Evolutionary conservation across 306 rosid species (phyloP).

Genomic region (Myrica gale): DNA sequence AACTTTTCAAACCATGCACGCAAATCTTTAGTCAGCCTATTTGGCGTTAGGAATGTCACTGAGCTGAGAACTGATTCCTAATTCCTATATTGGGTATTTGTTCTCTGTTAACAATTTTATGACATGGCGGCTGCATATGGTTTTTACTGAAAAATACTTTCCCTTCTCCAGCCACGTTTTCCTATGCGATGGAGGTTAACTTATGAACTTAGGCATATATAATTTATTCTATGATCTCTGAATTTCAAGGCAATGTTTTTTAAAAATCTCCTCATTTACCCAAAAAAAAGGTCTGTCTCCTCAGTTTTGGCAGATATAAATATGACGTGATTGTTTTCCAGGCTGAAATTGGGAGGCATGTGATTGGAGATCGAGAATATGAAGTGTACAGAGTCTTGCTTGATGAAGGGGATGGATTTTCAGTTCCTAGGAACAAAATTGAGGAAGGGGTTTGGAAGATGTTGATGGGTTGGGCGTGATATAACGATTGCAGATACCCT

Average conservation of each 20-base stretch:
- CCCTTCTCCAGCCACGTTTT: neutral
- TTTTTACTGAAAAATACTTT: neutral
- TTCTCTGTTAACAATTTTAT: neutral
- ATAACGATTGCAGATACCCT: constrained; percentile 17
- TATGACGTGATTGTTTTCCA: constrained; percentile 31
- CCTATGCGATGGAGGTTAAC: neutral
- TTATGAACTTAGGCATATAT: neutral
- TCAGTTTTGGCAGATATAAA: neutral
- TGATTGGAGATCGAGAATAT: constrained; percentile 78
- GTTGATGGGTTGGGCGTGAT: constrained; percentile 95
- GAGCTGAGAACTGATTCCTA: neutral
- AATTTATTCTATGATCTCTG: neutral
- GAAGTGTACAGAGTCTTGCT: constrained; percentile 90
- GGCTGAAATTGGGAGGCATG: constrained; percentile 81
- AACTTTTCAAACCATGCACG: constrained; percentile 12
- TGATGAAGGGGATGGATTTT: constrained; percentile 68
- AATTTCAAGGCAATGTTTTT: too few relatives aligned
- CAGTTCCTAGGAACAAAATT: constrained; percentile 56
- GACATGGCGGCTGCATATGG: neutral
- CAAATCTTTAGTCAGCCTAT: constrained; percentile 8
- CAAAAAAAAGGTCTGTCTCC: neutral
- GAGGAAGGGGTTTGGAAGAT: constrained; percentile 79
- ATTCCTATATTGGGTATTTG: neutral
- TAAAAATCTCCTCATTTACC: too few relatives aligned
- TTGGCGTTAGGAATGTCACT: neutral